These are phyloP conservation scores for Rhizoclosmatium globosum DNA, from an alignment of 192 early-diverging fungal species.

Conservation along the genomic window DNA sequence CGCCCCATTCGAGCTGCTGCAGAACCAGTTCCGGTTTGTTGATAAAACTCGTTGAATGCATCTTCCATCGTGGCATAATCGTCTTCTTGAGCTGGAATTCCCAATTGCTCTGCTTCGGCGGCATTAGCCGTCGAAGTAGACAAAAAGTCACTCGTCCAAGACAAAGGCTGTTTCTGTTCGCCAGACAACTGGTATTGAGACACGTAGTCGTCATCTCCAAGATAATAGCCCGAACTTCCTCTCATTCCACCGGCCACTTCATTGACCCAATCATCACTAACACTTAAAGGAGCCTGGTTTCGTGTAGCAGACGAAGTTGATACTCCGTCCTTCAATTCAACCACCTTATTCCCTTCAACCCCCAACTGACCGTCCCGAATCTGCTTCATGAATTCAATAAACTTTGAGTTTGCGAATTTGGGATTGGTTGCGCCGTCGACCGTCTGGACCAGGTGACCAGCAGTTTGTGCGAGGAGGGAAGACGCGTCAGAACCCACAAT, in stretches of 20 bases:
- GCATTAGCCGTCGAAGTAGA: neutral
- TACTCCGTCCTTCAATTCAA: slow-evolving; percentile 50
- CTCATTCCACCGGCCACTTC: slow-evolving; percentile 50
- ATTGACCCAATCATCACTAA: slow-evolving; percentile 52
- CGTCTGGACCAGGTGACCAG: slow-evolving; percentile 80
- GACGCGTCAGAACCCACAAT: slow-evolving; percentile 48
- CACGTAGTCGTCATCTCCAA: slow-evolving; percentile 62
- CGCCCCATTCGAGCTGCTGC: neutral
- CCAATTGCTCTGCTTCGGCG: neutral
- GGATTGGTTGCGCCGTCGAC: slow-evolving; percentile 79
- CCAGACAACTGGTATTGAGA: slow-evolving; percentile 63
- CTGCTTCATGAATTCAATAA: slow-evolving; percentile 92
- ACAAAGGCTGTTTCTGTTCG: slow-evolving; percentile 16
- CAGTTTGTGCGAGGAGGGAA: slow-evolving; percentile 82
- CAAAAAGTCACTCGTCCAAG: slow-evolving; percentile 44
- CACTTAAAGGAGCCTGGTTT: slow-evolving; percentile 43
- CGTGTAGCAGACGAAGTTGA: neutral
- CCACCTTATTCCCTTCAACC: slow-evolving; percentile 92
- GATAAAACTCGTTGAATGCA: slow-evolving; percentile 30
- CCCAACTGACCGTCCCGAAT: slow-evolving; percentile 87
- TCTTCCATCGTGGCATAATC: slow-evolving; percentile 33
- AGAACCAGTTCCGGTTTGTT: slow-evolving; percentile 28
- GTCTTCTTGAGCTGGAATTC: neutral
- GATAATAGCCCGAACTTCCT: slow-evolving; percentile 64
- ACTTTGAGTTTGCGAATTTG: slow-evolving; percentile 92